Evolutionary conservation across 768 basidiomycete species (phyloP).

Genomic region (Sporobolomyces phaffii): DNA sequence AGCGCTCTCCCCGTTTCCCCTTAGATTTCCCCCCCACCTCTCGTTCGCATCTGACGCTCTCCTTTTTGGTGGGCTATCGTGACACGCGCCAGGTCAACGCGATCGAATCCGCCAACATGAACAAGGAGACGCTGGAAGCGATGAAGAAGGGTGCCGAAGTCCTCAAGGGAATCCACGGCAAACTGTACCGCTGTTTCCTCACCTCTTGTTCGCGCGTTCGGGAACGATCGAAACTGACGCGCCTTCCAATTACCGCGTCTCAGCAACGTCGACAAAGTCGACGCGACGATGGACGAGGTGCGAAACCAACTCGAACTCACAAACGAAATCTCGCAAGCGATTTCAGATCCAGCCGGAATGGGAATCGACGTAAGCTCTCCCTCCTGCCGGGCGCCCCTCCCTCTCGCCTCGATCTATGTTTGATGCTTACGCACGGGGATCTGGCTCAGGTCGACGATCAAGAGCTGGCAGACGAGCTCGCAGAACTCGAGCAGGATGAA

Average conservation of each 20-base stretch:
- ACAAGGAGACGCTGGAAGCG: slow-evolving; percentile 90
- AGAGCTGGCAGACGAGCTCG: slow-evolving; percentile 69
- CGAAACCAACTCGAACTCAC: slow-evolving; percentile 86
- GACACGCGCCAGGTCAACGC: slow-evolving; percentile 83
- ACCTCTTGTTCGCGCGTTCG: too few relatives aligned
- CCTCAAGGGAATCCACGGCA: slow-evolving; percentile 79
- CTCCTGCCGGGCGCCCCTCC: too few relatives aligned
- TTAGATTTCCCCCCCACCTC: too few relatives aligned
- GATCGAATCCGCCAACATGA: slow-evolving; percentile 92
- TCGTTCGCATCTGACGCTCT: too few relatives aligned
- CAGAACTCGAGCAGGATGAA: slow-evolving; percentile 78
- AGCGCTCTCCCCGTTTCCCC: slow-evolving; percentile 5
- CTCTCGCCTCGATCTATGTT: too few relatives aligned
- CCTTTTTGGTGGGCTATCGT: too few relatives aligned
- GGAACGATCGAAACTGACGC: not conserved
- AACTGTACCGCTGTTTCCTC: slow-evolving; percentile 54
- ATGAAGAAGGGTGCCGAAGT: slow-evolving; percentile 94
- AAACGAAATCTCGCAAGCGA: slow-evolving; percentile 82
- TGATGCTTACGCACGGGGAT: too few relatives aligned
- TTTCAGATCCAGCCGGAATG: slow-evolving; percentile 65
- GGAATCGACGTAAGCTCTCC: slow-evolving; percentile 63
- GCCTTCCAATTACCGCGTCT: not conserved
- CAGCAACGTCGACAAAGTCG: slow-evolving; percentile 82
- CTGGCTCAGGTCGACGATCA: slow-evolving; percentile 58
- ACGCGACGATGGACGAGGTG: slow-evolving; percentile 76